These are phyloP conservation scores for Botrytis sinoallii DNA, from an alignment of 2,329 filamentous ascomycete genomes.

Conservation along the genomic window DNA sequence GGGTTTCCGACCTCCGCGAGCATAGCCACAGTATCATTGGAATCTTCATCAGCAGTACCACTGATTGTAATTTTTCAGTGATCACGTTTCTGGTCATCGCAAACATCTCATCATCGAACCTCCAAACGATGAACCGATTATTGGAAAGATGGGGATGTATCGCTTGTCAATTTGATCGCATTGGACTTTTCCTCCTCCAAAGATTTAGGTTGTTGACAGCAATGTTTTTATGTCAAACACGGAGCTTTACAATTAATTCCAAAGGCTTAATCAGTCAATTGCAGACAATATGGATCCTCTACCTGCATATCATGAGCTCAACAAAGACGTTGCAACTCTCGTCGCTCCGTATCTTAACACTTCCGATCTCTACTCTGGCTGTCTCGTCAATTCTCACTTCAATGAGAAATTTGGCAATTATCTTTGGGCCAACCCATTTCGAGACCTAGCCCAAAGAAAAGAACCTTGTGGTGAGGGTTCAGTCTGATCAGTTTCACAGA, in stretches of 20 bases:
- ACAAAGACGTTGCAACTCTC: constrained; percentile 6
- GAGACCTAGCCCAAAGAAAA: constrained; percentile 12
- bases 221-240: neutral
- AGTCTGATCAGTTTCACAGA: neutral
- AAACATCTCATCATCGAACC: neutral
- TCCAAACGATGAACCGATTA: neutral
- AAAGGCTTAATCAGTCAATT: neutral
- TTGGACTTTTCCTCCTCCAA: neutral
- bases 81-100: neutral
- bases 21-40: neutral
- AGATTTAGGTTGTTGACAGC: neutral
- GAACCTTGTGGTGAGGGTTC: constrained; percentile 24
- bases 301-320: constrained; percentile 3
- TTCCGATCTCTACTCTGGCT: constrained; percentile 18
- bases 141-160: neutral
- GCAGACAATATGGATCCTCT: neutral
- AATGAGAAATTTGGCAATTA: constrained; percentile 19
- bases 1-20: neutral
- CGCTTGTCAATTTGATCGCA: neutral
- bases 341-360: constrained; percentile 26
- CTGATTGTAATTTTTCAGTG: neutral
- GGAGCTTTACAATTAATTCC: neutral
- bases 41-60: neutral
- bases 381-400: constrained; percentile 25
- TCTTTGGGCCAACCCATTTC: constrained; percentile 30